phyloP scores from a whole-genome alignment of 192 early-diverging fungal species.

The Coemansia sp. region DNA sequence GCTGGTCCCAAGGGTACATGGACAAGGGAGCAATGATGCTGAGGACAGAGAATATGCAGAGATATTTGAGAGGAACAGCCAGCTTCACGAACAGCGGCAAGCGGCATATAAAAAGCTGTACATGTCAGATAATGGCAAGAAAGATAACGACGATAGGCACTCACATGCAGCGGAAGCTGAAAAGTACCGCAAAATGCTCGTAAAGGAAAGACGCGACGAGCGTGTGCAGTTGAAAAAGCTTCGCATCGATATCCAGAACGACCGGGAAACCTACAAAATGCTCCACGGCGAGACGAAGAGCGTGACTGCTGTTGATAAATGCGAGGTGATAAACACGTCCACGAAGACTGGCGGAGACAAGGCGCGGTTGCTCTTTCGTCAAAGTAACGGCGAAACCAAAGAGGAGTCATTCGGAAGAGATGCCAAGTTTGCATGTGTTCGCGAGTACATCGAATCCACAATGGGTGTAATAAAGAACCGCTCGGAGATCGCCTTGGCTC shows the following conservation, averaged over 20 bases:
- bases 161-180: conserved; percentile 3
- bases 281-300: neutral
- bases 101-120: neutral
- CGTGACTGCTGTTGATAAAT: conserved; percentile 1
- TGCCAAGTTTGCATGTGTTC: conserved; percentile 18
- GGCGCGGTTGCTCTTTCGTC: conserved; percentile 20
- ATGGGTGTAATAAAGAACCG: conserved; percentile 2
- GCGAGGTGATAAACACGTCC: neutral
- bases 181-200: conserved; percentile 4
- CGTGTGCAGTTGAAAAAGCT: conserved; percentile 1
- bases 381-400: conserved; percentile 23
- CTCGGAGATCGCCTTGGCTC: conserved; percentile 3
- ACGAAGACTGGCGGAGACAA: neutral
- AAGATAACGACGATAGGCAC: neutral
- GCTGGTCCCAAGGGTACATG: conserved; percentile 3
- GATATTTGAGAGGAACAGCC: conserved; percentile 5
- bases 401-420: conserved; percentile 4
- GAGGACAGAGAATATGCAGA: conserved; percentile 5
- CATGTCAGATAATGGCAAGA: neutral
- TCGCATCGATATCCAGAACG: conserved; percentile 6
- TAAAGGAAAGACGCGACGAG: conserved; percentile 2
- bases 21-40: conserved; percentile 7
- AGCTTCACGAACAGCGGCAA: conserved; percentile 2
- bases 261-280: conserved; percentile 7
- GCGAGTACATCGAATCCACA: conserved; percentile 4